A percentile compares a stretch with the other conserved stretches of the same genome.
Conservation (phyloP, 257 asterid species). For the Vinca minor region DNA sequence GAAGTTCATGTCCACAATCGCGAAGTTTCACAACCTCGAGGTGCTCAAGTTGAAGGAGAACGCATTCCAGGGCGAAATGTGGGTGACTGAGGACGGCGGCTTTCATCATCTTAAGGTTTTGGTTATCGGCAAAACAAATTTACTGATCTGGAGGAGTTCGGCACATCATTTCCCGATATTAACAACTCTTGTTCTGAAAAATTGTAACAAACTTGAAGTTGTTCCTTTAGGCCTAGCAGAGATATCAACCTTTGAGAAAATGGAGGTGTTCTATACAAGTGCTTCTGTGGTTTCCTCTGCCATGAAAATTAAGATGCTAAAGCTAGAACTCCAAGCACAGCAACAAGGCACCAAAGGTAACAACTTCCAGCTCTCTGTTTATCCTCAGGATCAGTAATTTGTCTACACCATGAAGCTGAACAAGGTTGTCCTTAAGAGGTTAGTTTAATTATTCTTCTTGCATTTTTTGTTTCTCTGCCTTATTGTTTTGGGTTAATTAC, state of each 20-base stretch:
- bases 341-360: no score
- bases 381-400: no score
- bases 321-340: not conserved
- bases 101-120: slow-evolving; percentile 13
- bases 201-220: not conserved
- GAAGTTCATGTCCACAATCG: slow-evolving; percentile 9
- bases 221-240: not conserved
- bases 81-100: slow-evolving; percentile 12
- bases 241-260: not conserved
- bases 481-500: no score
- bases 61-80: slow-evolving; percentile 13
- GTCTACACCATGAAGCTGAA: no score
- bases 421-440: no score
- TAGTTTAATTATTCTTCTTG: no score
- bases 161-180: slow-evolving; percentile 1
- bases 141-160: slow-evolving; percentile 14
- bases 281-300: slow-evolving; percentile 20
- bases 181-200: not conserved
- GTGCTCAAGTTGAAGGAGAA: no score
- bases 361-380: no score
- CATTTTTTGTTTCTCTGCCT: no score
- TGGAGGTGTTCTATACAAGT: slow-evolving; percentile 4
- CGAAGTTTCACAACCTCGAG: slow-evolving; percentile 5
- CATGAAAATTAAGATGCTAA: slow-evolving; percentile 6
- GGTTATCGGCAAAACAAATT: slow-evolving; percentile 11